Evolutionary conservation across 108 stramenopile genomes (phyloP).

Genomic region (Halocafeteria seosinensis): DNA sequence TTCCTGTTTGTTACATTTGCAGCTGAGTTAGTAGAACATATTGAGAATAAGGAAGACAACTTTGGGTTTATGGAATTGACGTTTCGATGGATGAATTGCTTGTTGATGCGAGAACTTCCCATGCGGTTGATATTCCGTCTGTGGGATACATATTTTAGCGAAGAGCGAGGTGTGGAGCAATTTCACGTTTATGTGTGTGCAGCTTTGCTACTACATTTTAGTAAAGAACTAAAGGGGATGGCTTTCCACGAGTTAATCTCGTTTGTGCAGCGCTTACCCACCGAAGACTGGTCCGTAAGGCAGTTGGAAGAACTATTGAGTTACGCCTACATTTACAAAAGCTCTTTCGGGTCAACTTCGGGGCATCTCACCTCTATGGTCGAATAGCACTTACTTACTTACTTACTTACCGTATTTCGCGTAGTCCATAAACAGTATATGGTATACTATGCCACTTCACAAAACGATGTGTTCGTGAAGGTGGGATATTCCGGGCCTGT

Average conservation of each 20-base stretch:
- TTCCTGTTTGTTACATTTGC: too few relatives aligned
- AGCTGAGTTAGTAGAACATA: conserved; percentile 1
- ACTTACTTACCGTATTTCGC: too few relatives aligned
- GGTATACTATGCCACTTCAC: too few relatives aligned
- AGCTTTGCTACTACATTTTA: conserved; percentile 76
- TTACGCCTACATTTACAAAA: conserved; percentile 36
- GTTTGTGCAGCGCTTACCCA: conserved; percentile 63
- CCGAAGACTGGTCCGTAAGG: conserved; percentile 30
- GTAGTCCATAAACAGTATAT: too few relatives aligned
- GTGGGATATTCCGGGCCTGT: too few relatives aligned
- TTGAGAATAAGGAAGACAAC: conserved; percentile 28
- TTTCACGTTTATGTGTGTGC: conserved; percentile 97
- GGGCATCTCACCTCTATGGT: too few relatives aligned
- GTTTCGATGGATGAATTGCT: conserved; percentile 98
- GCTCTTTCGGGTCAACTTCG: too few relatives aligned
- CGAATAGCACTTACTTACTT: too few relatives aligned
- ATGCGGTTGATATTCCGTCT: conserved; percentile 55
- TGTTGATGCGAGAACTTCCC: conserved; percentile 74
- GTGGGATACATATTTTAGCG: conserved; percentile 80
- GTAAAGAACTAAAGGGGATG: conserved; percentile 58
- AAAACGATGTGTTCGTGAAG: too few relatives aligned
- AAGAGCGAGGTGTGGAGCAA: conserved; percentile 16
- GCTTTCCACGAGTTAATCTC: conserved; percentile 75
- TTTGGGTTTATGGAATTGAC: conserved; percentile 83
- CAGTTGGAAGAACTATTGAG: conserved; percentile 34